Evolutionary conservation across 2,329 filamentous ascomycete species (phyloP).

Genomic region (Beauveria medogensis): DNA sequence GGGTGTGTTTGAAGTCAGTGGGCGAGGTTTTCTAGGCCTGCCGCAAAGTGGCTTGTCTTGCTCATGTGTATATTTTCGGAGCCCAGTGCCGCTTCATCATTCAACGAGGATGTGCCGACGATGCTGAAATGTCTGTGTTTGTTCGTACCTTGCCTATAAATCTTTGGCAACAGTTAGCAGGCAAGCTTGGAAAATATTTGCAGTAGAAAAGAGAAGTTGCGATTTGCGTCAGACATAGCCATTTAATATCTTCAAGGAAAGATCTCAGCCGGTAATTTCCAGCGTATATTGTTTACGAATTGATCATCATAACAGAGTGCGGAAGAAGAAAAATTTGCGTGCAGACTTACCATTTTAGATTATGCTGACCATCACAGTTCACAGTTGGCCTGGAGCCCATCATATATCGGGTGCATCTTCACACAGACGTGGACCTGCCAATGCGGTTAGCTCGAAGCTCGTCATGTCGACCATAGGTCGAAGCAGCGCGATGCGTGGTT

Average conservation of each 20-base stretch:
- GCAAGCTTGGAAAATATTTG: conserved; percentile 2
- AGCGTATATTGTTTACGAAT: conserved; percentile 63
- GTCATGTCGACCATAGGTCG: background rate
- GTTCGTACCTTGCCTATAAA: conserved; percentile 18
- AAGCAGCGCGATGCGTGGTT: conserved; percentile 2
- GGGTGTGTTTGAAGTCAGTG: conserved; percentile 57
- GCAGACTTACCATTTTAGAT: conserved; percentile 24
- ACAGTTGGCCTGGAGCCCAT: background rate
- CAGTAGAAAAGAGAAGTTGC: conserved; percentile 12
- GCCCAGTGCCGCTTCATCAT: conserved; percentile 98
- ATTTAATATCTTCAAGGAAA: conserved; percentile 71
- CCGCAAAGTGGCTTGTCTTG: conserved; percentile 80
- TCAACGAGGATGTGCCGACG: conserved; percentile 17
- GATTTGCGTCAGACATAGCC: conserved; percentile 68
- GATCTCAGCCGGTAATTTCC: conserved; percentile 95
- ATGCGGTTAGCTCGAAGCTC: conserved; percentile 7
- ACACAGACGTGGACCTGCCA: background rate
- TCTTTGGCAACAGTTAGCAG: conserved; percentile 25
- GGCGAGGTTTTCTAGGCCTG: conserved; percentile 99
- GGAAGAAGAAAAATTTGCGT: background rate
- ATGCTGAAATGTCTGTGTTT: background rate
- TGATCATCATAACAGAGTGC: conserved; percentile 45
- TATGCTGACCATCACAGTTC: background rate
- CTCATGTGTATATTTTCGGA: conserved; percentile 69
- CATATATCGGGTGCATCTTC: background rate